Conservation (phyloP, 768 basidiomycete genomes). For the Tulasnella sp. region DNA sequence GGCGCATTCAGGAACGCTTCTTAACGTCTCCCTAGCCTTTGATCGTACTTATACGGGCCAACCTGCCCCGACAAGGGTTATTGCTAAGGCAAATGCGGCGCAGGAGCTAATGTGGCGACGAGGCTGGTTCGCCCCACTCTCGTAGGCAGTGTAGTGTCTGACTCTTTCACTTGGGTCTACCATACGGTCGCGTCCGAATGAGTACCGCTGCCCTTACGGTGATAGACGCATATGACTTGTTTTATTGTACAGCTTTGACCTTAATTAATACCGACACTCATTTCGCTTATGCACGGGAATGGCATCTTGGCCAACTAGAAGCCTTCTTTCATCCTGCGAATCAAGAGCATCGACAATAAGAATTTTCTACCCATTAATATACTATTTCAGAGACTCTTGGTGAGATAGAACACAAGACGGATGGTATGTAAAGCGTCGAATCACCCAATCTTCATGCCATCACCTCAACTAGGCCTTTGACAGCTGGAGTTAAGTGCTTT, state of each 20-base stretch:
- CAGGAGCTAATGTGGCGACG: neutral
- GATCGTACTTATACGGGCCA: neutral
- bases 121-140: neutral
- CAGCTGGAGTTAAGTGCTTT: neutral
- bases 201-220: neutral
- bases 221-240: neutral
- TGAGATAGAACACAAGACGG: neutral
- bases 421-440: neutral
- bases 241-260: neutral
- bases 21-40: neutral
- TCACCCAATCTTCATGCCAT: neutral
- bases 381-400: neutral
- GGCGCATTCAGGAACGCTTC: too few species aligned
- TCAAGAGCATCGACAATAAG: neutral
- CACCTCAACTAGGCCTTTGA: neutral
- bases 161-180: neutral
- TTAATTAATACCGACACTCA: neutral
- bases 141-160: neutral
- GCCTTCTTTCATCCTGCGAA: neutral
- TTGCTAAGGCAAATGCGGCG: neutral
- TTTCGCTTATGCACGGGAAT: neutral
- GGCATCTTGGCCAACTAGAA: neutral
- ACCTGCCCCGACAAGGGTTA: neutral
- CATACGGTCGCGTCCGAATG: neutral
- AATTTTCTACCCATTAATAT: neutral